A percentile compares a stretch with the other conserved stretches of the same genome.
Evolutionary conservation across 306 rosid genomes (phyloP).

Genomic region (Prunus armeniaca): DNA sequence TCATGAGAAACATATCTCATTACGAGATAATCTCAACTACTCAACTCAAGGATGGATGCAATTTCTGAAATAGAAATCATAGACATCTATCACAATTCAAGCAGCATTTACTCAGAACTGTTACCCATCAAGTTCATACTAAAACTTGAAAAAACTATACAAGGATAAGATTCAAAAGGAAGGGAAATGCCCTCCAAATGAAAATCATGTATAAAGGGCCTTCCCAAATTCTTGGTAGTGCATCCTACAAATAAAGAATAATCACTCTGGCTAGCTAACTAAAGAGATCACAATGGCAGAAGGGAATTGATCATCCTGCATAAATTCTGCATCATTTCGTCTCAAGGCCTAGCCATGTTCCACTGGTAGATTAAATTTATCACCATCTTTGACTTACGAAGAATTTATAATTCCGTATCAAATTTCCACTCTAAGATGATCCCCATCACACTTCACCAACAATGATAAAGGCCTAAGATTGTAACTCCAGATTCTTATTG

Average conservation of each 20-base stretch:
- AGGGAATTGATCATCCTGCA: neutral
- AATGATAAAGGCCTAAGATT: neutral
- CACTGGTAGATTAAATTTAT: neutral
- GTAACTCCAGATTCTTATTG: neutral
- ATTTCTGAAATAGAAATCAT: neutral
- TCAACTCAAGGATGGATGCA: neutral
- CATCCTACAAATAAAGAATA: neutral
- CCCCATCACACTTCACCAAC: neutral
- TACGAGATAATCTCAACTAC: neutral
- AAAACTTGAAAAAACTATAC: neutral
- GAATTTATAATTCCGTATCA: neutral
- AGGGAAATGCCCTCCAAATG: neutral
- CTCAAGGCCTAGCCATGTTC: neutral
- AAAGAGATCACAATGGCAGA: neutral
- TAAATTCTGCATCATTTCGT: neutral
- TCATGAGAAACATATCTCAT: neutral
- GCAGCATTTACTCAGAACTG: neutral
- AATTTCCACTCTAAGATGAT: neutral
- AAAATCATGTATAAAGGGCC: neutral
- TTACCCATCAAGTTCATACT: neutral
- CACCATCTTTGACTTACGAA: constrained; percentile 1
- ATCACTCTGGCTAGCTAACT: neutral
- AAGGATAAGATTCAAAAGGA: neutral
- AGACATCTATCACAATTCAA: neutral
- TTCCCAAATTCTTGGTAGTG: neutral